phyloP scores from a whole-genome alignment of 257 asterid species.

The Fraxinus americana region DNA sequence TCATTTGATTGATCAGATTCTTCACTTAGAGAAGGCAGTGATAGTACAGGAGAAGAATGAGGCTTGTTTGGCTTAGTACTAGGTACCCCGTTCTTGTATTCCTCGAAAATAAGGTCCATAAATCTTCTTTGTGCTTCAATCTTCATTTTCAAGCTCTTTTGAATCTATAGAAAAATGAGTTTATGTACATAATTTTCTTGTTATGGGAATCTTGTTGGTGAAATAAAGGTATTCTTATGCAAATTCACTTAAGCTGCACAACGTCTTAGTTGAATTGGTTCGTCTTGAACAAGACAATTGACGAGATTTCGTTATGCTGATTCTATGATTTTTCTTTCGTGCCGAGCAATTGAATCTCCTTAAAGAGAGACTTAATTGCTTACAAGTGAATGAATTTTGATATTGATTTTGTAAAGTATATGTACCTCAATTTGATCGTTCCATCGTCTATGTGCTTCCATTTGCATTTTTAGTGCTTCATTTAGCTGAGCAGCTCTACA shows the following conservation, averaged over 20 bases:
- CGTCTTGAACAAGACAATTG: not conserved
- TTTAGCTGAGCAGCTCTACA: constrained; percentile 67
- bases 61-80: constrained; percentile 42
- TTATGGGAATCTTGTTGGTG: too few species aligned
- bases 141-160: constrained; percentile 71
- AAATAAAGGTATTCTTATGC: too few species aligned
- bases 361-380: not conserved
- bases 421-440: not conserved
- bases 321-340: too few species aligned
- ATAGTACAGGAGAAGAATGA: constrained; percentile 46
- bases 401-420: not conserved
- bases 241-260: too few species aligned
- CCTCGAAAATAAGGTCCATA: constrained; percentile 63
- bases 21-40: constrained; percentile 74
- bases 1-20: constrained; percentile 55
- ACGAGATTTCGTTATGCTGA: too few species aligned
- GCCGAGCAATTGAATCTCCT: not conserved
- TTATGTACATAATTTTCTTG: too few species aligned
- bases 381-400: not conserved
- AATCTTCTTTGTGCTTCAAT: constrained; percentile 77
- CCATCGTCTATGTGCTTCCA: constrained; percentile 3
- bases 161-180: constrained; percentile 44
- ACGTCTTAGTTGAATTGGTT: not conserved
- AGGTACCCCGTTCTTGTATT: constrained; percentile 46
- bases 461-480: constrained; percentile 46